Evolutionary conservation across 805 yeast species (phyloP).

Genomic region (Crinitomyces ghanaensis): DNA sequence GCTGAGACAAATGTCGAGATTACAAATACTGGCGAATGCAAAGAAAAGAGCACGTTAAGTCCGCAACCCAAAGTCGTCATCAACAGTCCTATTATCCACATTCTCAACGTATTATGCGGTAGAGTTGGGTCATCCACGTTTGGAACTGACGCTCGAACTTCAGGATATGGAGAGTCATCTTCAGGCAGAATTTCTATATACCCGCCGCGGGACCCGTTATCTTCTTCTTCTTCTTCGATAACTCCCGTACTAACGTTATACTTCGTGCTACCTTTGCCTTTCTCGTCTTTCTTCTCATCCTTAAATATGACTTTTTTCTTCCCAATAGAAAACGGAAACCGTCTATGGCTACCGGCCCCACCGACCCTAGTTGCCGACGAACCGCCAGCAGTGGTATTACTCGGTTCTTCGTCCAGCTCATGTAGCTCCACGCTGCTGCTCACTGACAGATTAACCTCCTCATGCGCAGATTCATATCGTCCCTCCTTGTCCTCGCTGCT

Average conservation of each 20-base stretch:
- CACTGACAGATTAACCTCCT: no score
- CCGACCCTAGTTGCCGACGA: no score
- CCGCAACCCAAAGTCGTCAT: slow-evolving; percentile 49
- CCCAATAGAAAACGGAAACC: no score
- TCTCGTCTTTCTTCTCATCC: background rate
- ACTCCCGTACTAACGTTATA: background rate
- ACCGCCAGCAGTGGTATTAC: no score
- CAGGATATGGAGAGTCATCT: slow-evolving; percentile 47
- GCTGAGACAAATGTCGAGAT: slow-evolving; percentile 46
- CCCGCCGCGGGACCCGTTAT: slow-evolving; percentile 7
- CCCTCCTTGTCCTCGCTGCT: no score
- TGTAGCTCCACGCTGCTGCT: no score
- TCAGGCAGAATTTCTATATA: slow-evolving; percentile 15
- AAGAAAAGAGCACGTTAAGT: slow-evolving; percentile 46
- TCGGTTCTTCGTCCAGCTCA: no score
- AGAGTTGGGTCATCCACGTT: slow-evolving; percentile 40
- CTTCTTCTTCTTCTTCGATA: slow-evolving; percentile 3
- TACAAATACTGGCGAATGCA: slow-evolving; percentile 44
- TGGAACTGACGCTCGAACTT: slow-evolving; percentile 54
- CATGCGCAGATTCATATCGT: no score
- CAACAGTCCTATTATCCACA: slow-evolving; percentile 41
- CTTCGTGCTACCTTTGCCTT: no score
- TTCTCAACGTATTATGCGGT: slow-evolving; percentile 44
- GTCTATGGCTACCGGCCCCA: no score
- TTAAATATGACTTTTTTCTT: no score